phyloP scores from a whole-genome alignment of 2,329 filamentous ascomycete genomes.

The Hypoxylon sp. region DNA sequence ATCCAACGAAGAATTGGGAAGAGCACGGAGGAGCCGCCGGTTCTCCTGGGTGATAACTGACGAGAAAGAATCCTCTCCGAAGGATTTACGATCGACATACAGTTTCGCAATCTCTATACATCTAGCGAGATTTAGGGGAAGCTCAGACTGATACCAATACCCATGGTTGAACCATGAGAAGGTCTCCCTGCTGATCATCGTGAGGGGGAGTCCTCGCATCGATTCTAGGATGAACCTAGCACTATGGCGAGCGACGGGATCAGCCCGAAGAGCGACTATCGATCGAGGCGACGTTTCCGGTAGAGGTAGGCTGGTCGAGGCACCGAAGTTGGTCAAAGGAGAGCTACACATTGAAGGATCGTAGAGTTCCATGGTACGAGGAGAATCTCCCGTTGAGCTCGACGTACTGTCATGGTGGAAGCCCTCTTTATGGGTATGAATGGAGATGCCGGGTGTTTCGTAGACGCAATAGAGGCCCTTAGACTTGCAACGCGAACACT shows the following conservation, averaged over 20 bases:
- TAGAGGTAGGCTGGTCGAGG: constrained; percentile 25
- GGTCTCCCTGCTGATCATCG: constrained; percentile 43
- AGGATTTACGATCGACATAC: constrained; percentile 21
- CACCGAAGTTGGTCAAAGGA: constrained; percentile 25
- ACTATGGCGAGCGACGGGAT: constrained; percentile 44
- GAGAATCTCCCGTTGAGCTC: neutral
- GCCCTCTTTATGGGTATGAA: neutral
- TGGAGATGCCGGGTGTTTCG: constrained; percentile 32
- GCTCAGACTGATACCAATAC: constrained; percentile 39
- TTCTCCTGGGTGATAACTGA: constrained; percentile 41
- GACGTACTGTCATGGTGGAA: neutral
- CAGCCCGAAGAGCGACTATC: constrained; percentile 40
- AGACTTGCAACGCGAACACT: constrained; percentile 45
- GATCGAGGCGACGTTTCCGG: constrained; percentile 35
- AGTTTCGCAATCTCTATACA: constrained; percentile 42
- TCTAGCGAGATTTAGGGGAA: constrained; percentile 37
- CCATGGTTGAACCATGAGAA: constrained; percentile 47
- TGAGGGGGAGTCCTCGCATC: constrained; percentile 44
- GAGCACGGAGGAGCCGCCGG: constrained; percentile 25
- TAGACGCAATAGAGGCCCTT: constrained; percentile 48
- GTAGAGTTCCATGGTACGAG: constrained; percentile 2
- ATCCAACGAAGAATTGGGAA: constrained; percentile 14
- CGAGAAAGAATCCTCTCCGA: constrained; percentile 31
- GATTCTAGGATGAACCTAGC: constrained; percentile 44
- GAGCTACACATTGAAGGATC: neutral